Conservation (phyloP, 2,329 filamentous ascomycete genomes). For the Zopfia rhizophila region DNA sequence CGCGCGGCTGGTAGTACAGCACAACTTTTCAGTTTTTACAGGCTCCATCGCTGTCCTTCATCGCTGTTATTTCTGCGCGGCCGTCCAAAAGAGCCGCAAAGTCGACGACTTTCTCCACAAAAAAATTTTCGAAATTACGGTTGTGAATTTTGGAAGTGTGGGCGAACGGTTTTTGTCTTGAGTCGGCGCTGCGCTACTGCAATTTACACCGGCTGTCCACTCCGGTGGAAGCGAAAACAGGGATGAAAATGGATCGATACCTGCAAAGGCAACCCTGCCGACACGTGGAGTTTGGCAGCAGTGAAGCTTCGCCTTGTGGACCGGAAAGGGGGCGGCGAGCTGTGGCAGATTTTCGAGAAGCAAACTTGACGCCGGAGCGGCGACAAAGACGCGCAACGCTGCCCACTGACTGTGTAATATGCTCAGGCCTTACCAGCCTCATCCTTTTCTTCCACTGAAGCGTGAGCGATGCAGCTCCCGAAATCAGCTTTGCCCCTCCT, state of each 20-base stretch:
- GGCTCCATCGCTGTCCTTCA: constrained; percentile 5
- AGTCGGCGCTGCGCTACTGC: constrained; percentile 44
- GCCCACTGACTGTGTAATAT: not conserved
- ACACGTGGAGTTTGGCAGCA: constrained; percentile 45
- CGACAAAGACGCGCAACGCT: no score
- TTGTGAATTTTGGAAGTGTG: constrained; percentile 43
- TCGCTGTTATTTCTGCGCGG: no score
- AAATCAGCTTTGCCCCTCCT: not conserved
- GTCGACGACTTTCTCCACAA: constrained; percentile 30
- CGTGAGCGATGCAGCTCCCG: no score
- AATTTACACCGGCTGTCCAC: constrained; percentile 48
- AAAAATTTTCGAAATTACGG: constrained; percentile 44
- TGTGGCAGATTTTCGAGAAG: no score
- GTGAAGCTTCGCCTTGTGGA: constrained; percentile 34
- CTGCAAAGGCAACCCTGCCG: constrained; percentile 44
- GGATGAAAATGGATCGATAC: constrained; percentile 38
- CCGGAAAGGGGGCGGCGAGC: constrained; percentile 34
- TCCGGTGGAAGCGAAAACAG: constrained; percentile 49
- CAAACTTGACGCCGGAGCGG: no score
- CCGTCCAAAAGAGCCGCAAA: not conserved
- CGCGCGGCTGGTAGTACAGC: constrained; percentile 13
- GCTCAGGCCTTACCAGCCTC: no score
- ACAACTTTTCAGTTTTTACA: constrained; percentile 5
- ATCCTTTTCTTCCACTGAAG: constrained; percentile 3
- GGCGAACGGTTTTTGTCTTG: constrained; percentile 40